Conservation (phyloP, 148 eudicot genomes). For the Tetragonia tetragonoides region DNA sequence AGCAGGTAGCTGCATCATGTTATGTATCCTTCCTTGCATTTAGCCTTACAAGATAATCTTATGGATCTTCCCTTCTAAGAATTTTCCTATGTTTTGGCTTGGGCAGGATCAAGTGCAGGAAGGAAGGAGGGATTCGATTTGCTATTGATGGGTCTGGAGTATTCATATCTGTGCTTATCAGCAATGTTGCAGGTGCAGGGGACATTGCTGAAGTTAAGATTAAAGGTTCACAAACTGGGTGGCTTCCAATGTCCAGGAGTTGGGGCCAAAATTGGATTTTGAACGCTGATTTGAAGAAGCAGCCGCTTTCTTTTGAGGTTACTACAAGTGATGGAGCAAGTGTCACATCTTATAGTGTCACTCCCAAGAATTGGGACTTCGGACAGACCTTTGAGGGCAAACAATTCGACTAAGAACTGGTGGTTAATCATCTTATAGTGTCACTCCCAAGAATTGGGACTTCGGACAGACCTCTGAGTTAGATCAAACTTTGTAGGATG, state of each 20-base stretch:
- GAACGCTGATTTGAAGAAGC: constrained; percentile 72
- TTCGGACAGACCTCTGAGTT: constrained; percentile 7
- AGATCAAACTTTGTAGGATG: constrained; percentile 11
- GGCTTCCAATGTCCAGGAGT: constrained; percentile 86
- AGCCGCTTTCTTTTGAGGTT: constrained; percentile 79
- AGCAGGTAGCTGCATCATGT: neutral
- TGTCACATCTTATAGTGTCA: constrained; percentile 66
- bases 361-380: constrained; percentile 72
- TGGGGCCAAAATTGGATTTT: constrained; percentile 95
- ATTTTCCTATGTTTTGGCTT: neutral
- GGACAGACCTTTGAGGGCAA: constrained; percentile 89
- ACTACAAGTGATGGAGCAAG: constrained; percentile 75
- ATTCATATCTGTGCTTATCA: constrained; percentile 73
- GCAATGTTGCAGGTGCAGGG: constrained; percentile 86
- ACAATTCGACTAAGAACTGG: constrained; percentile 45
- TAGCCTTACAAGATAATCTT: neutral
- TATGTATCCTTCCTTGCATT: neutral
- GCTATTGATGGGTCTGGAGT: constrained; percentile 66
- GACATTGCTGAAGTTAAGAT: constrained; percentile 55
- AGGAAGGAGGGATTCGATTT: constrained; percentile 83
- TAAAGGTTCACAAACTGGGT: constrained; percentile 85
- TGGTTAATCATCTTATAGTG: neutral
- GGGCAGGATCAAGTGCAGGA: constrained; percentile 80
- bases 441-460: neutral
- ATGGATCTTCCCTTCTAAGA: neutral